These are phyloP conservation scores for Hyphopichia homilentoma DNA, from an alignment of 805 yeast species.

Conservation along the genomic window DNA sequence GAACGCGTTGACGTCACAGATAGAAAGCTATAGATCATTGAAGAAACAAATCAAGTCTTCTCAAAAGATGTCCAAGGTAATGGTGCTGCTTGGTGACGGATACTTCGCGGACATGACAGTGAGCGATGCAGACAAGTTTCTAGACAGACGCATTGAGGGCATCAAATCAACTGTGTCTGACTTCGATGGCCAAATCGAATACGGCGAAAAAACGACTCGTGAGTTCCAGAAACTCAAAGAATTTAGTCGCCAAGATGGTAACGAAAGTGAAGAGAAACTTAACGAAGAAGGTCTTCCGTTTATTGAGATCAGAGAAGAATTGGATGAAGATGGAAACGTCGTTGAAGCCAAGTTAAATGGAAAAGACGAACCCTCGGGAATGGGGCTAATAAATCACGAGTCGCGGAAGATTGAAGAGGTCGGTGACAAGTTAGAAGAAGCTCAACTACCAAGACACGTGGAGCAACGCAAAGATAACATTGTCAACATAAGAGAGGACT, in stretches of 20 bases:
- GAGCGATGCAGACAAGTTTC: constrained; percentile 23
- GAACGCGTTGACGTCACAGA: constrained; percentile 4
- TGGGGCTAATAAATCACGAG: constrained; percentile 25
- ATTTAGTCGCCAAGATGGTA: constrained; percentile 4
- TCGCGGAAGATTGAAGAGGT: too few species aligned
- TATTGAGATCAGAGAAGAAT: constrained; percentile 74
- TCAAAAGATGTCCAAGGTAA: constrained; percentile 6
- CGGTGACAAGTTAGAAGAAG: background rate
- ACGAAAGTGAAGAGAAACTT: constrained; percentile 8
- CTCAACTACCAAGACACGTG: background rate
- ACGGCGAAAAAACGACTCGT: constrained; percentile 29
- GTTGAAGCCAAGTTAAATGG: constrained; percentile 31
- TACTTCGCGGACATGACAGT: constrained; percentile 34
- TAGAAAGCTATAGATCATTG: constrained; percentile 3
- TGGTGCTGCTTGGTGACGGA: constrained; percentile 38
- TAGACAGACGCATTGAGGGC: constrained; percentile 20
- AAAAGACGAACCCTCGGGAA: constrained; percentile 23
- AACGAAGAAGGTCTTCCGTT: constrained; percentile 56
- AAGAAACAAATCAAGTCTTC: constrained; percentile 2
- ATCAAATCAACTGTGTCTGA: constrained; percentile 38
- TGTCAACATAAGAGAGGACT: background rate
- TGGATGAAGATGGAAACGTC: constrained; percentile 82
- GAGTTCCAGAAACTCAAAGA: constrained; percentile 18
- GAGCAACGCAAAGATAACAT: background rate
- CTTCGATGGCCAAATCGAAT: constrained; percentile 34